Evolutionary conservation across 1,139 yeast species (phyloP), one percentile per base, ranked within the genome.

Genomic region (Magnusiomyces ingens): DNA sequence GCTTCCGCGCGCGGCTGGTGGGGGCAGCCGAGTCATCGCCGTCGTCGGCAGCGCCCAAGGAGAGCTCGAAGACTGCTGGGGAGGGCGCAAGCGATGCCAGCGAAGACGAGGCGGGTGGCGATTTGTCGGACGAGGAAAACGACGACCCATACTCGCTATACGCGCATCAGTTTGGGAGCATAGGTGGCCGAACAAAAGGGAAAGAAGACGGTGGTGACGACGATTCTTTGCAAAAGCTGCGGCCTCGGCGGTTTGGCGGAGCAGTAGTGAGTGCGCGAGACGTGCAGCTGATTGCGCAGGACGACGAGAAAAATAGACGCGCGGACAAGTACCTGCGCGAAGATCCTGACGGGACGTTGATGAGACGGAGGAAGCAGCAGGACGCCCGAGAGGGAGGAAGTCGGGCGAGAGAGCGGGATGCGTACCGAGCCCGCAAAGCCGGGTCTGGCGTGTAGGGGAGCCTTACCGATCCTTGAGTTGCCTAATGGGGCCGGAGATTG

Each of bases 51-150:
- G 32, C 8, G 8, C n/a, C 10, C 10, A 38, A n/a, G 15, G 44
- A 37, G 11, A 3, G 3, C 11, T 8, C 3, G 11, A 37, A 37
- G 3, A 40, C 10, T 3, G 43, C 43, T 40, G 10, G 3, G n/a
- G 8, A 26, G 4, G 32, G 32, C 8, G 10, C n/a, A 10, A 35
- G 17, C 15, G 48, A 32, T 13, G 22, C 15, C n/a, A 40, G 36
- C 5, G 18, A 17, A 2, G 41, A 45, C 18, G 18, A 22, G n/a
- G 48, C 48, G 2, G 48, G 41, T 2, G 36, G 48, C 18, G 48
- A 19, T 17, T 22, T 45, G 6, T 45, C 48, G 18, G 48, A 45
- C 17, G 48, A 45, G 17, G 48, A 45, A 35, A 22, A 32, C 19
- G 19, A 35, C 4, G 48, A 45, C 15, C 48, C 48, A 15, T 35